Evolutionary conservation across 1,284 basidiomycete species (phyloP), one percentile per base, ranked within the genome.

Genomic region (Volvariella volvacea): DNA sequence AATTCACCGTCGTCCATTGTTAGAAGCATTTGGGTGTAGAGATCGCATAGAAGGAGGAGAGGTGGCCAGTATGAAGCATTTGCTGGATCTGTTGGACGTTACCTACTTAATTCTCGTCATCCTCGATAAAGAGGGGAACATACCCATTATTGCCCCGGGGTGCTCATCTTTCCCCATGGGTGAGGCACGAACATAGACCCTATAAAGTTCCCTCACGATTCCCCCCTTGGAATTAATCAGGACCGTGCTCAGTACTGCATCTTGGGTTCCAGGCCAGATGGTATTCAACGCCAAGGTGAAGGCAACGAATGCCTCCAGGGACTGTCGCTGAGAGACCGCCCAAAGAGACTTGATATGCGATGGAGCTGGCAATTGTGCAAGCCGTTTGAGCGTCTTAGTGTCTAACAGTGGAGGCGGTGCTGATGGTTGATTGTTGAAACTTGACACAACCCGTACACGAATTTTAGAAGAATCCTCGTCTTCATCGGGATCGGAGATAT

Each of bases 1-100:
- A 99, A 98, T 62, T 99, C 95, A 61, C 98, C 95, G 54, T 99
- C 96, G 2, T 91, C 91, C 70, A 99, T 88, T 0, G 93, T 92
- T 32, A 93, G 71, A 15, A 99, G 76, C 9, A 84, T 80, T 50
- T 95, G 87, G 1, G 81, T 79, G 61, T 97, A 95, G 15, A 97
- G 64, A 45, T 94, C 87, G 4, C 80, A 76, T 2, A 97, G 75
- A 41, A 97, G 75, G 2, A 98, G 66, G 1, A 99, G 65, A 1
- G 87, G 71, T 0, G 83, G 74, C 75, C 83, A 85, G 32, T 69
- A 64, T 0, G 59, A 36, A 1, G 65, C 69, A 44, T 74, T 64
- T 1, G 62, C 60, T 0, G 71, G 63, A 50, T 80, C 80, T 75
- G 51, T 36, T 48, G 30, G 46, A n/a, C n/a, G n/a, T n/a, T n/a